These are phyloP conservation scores for Saitozyma sp. DNA, from an alignment of 768 basidiomycete genomes.

Conservation along the genomic window DNA sequence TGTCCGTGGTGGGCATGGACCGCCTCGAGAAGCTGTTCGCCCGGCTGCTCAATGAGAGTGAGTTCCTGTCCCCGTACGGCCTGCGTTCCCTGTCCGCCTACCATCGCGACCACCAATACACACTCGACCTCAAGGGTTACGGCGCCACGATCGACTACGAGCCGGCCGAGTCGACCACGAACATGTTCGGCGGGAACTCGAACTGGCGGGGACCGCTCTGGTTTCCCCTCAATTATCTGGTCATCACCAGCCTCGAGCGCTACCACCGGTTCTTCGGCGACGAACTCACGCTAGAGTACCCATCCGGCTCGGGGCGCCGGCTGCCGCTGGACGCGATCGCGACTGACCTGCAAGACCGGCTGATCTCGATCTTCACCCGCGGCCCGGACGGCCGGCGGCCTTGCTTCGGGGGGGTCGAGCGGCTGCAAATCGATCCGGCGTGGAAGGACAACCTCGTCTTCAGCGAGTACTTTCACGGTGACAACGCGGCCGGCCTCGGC, in stretches of 20 bases:
- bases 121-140: slow-evolving; percentile 87
- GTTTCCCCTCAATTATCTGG: slow-evolving; percentile 91
- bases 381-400: slow-evolving; percentile 82
- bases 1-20: slow-evolving; percentile 90
- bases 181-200: slow-evolving; percentile 78
- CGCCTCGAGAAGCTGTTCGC: slow-evolving; percentile 80
- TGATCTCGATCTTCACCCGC: slow-evolving; percentile 94
- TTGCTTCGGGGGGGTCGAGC: slow-evolving; percentile 91
- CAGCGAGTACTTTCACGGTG: slow-evolving; percentile 94
- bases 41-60: slow-evolving; percentile 95
- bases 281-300: slow-evolving; percentile 87
- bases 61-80: slow-evolving; percentile 93
- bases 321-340: too few relatives aligned
- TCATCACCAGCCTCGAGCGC: slow-evolving; percentile 75
- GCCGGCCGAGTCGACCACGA: slow-evolving; percentile 94
- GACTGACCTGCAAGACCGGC: slow-evolving; percentile 95
- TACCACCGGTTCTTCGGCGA: slow-evolving; percentile 94
- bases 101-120: slow-evolving; percentile 89
- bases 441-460: slow-evolving; percentile 91
- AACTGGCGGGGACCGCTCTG: slow-evolving; percentile 88
- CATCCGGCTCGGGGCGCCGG: too few relatives aligned
- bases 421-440: too few relatives aligned
- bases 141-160: slow-evolving; percentile 90
- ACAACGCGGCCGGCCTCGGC: slow-evolving; percentile 87
- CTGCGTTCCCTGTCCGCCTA: slow-evolving; percentile 93